Evolutionary conservation across 2,329 filamentous ascomycete species (phyloP).

Genomic region (Nannizzia gypsea): DNA sequence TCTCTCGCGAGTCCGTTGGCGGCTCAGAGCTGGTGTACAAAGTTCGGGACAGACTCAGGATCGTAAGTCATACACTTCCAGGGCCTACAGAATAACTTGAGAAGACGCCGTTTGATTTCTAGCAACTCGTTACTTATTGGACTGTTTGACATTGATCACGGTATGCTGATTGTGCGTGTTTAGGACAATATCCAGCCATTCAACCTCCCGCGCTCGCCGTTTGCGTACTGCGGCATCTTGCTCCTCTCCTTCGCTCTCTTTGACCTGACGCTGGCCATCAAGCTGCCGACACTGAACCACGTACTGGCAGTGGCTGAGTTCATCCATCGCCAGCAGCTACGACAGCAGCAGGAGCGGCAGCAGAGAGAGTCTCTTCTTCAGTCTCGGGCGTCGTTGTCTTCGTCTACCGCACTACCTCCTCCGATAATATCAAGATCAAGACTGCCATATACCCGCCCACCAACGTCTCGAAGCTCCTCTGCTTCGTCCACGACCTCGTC

Average conservation of each 20-base stretch:
- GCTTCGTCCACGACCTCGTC: neutral
- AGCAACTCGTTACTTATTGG: too few relatives aligned
- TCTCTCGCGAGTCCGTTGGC: slow-evolving; percentile 57
- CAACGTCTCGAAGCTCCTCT: neutral
- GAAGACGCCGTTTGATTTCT: too few relatives aligned
- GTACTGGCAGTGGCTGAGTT: slow-evolving; percentile 43
- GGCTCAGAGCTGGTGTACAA: slow-evolving; percentile 72
- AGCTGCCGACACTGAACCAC: slow-evolving; percentile 52
- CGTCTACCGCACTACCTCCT: too few relatives aligned
- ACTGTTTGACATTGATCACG: neutral
- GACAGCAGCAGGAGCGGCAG: neutral
- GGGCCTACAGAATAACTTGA: too few relatives aligned
- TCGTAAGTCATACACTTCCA: slow-evolving; percentile 55
- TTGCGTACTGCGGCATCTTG: slow-evolving; percentile 56
- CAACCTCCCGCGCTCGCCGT: slow-evolving; percentile 55
- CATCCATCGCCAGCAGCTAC: slow-evolving; percentile 21
- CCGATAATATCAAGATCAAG: neutral
- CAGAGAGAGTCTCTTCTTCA: neutral
- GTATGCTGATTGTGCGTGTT: neutral
- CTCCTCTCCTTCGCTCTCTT: slow-evolving; percentile 53
- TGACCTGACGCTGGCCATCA: slow-evolving; percentile 52
- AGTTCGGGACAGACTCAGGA: slow-evolving; percentile 69
- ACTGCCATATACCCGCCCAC: neutral
- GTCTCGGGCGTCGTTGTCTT: neutral
- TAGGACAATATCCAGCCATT: slow-evolving; percentile 52